Percentiles rank a stretch among this genome's conserved stretches.
phyloP scores from a whole-genome alignment of 2,329 filamentous ascomycete species.

The Fusarium brachygibbosum region DNA sequence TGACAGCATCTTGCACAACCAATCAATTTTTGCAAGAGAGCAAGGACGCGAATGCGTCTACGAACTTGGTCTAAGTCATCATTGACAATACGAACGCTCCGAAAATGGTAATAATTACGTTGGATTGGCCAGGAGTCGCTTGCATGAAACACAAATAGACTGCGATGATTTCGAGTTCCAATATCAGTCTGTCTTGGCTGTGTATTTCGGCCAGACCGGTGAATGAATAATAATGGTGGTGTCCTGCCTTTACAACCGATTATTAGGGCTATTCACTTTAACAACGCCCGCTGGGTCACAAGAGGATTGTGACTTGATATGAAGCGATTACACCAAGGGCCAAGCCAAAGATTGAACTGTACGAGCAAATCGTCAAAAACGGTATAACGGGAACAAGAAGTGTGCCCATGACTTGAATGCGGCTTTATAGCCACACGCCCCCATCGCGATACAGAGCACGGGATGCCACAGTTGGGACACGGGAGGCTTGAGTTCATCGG shows the following conservation, averaged over 20 bases:
- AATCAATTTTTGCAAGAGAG: conserved; percentile 22
- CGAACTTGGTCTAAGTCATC: conserved; percentile 38
- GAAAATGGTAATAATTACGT: conserved; percentile 32
- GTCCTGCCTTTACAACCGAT: conserved; percentile 37
- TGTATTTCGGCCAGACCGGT: conserved; percentile 32
- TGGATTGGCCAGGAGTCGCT: conserved; percentile 30
- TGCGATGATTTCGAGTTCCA: conserved; percentile 17
- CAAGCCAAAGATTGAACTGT: conserved; percentile 37
- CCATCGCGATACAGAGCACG: conserved; percentile 32
- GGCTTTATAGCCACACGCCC: conserved; percentile 43
- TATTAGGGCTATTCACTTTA: conserved; percentile 38
- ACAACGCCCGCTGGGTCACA: conserved; percentile 20
- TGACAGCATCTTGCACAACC: conserved; percentile 30
- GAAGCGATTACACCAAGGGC: conserved; percentile 32
- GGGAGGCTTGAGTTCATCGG: conserved; percentile 41
- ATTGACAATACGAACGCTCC: conserved; percentile 34
- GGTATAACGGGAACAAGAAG: conserved; percentile 44
- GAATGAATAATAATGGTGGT: conserved; percentile 11
- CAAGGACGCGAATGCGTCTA: conserved; percentile 42
- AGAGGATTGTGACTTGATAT: conserved; percentile 29
- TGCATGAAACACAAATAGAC: conserved; percentile 22
- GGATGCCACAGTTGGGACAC: conserved; percentile 37
- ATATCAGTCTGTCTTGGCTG: conserved; percentile 2
- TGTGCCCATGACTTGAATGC: conserved; percentile 26
- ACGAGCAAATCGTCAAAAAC: conserved; percentile 36